Base-by-base conservation (phyloP, 441 rosid species). In the Euphorbia schlechtendalii region DNA sequence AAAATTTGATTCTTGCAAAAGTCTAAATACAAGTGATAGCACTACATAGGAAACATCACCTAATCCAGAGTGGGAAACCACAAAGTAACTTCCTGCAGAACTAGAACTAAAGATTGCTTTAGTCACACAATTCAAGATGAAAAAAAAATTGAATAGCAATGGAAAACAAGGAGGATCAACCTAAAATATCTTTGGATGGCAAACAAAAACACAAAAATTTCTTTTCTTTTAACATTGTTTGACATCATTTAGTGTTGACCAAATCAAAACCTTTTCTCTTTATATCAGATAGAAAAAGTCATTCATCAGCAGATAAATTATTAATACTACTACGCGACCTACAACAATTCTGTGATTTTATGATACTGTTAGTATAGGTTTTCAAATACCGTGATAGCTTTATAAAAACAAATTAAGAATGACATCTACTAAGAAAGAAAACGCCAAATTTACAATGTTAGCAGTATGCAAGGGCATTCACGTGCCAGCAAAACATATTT, bases 11-110 rank as follows among this genome's bases (percentile, higher is more conserved):
- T 79, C 86, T 57, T 84, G 90, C 53, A 81, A 82, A 66, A 89
- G 84, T 80, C 83, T 78, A n/a, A 62, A 89, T 82, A 82, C 98
- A 91, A 63, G 83, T 83, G 67, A 92, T 85, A 54, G 96, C 89
- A 98, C 89, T 59, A 96, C 97, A 64, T 92, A 95, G 43, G 97
- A 84, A 67, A 85, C 95, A 71, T 93, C 99, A 67, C 99, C 96
- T 74, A 85, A 89, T 48, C 97, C 98, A 0, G 99, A 89, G 77
- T 89, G 98, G 8, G 99, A 95, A 61, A 95, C 81, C 76, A 78
- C 91, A 74, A 95, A 92, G 84, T 91, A 95, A 73, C 83, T 76
- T 59, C 85, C 89, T 41, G 95, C 88, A 72, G 71, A 73, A 60
- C 92, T 86, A 73, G 53, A 68, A 45, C 69, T 43, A 45, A 46